Evolutionary conservation across 1,139 yeast genomes (phyloP).

Genomic region (Suhomyces kunorum): DNA sequence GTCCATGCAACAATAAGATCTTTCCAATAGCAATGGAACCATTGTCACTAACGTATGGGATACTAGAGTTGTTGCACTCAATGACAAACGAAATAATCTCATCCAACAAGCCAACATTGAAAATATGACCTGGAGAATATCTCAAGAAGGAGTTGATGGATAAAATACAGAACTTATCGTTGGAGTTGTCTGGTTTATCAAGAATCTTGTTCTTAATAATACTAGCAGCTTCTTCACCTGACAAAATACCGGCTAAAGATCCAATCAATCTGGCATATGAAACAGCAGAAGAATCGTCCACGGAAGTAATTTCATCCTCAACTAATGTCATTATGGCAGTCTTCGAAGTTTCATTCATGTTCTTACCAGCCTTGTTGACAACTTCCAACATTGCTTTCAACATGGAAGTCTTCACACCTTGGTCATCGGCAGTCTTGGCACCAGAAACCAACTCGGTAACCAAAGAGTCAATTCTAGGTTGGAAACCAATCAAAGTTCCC

Average conservation of each 20-base stretch:
- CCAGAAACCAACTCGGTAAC: conserved; percentile 81
- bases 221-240: conserved; percentile 61
- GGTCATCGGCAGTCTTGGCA: conserved; percentile 56
- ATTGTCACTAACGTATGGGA: conserved; percentile 69
- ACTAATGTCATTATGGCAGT: conserved; percentile 69
- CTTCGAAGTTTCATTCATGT: conserved; percentile 75
- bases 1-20: conserved; percentile 55
- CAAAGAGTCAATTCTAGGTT: conserved; percentile 92
- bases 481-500: conserved; percentile 83
- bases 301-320: conserved; percentile 62
- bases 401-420: conserved; percentile 83
- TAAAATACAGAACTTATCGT: conserved; percentile 60
- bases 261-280: conserved; percentile 82
- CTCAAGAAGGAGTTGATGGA: conserved; percentile 79
- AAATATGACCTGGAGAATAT: conserved; percentile 67
- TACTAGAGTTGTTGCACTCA: conserved; percentile 45
- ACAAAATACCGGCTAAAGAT: conserved; percentile 67
- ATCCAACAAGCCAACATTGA: conserved; percentile 48
- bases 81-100: conserved; percentile 52
- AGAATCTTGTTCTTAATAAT: conserved; percentile 66
- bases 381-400: conserved; percentile 84
- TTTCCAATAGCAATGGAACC: conserved; percentile 86
- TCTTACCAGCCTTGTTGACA: conserved; percentile 74
- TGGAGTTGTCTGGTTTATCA: conserved; percentile 26
- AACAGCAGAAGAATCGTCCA: conserved; percentile 61